These are phyloP conservation scores for Populus tomentosa DNA, from an alignment of 441 rosid species.

Conservation along the genomic window DNA sequence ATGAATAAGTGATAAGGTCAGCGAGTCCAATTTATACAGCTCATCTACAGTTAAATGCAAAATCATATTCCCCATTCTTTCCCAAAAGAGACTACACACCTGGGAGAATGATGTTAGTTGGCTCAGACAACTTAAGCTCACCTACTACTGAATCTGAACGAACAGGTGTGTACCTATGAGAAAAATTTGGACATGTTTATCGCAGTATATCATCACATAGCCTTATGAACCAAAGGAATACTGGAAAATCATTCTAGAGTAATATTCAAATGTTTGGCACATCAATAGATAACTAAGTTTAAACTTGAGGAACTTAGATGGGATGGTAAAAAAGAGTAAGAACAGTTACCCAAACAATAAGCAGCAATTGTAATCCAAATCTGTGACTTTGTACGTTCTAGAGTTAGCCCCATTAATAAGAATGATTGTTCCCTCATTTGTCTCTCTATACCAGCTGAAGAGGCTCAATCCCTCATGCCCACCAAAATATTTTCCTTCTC, in stretches of 20 bases:
- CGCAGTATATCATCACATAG: neutral
- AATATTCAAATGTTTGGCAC: neutral
- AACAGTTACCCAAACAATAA: constrained; percentile 75
- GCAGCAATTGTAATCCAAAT: constrained; percentile 76
- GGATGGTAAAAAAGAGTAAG: constrained; percentile 11
- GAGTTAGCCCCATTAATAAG: constrained; percentile 67
- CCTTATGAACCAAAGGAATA: too few relatives aligned
- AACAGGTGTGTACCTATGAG: constrained; percentile 82
- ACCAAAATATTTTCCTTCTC: constrained; percentile 57
- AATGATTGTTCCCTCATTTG: constrained; percentile 59
- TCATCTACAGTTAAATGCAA: neutral
- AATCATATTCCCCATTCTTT: neutral
- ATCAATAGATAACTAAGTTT: neutral
- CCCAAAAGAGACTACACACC: constrained; percentile 36
- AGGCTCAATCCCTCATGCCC: constrained; percentile 87
- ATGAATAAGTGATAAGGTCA: neutral
- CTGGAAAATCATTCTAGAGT: neutral
- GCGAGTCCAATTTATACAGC: neutral
- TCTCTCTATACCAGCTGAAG: constrained; percentile 93
- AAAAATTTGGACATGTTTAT: constrained; percentile 18
- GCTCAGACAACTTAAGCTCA: constrained; percentile 70
- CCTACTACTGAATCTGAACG: constrained; percentile 94
- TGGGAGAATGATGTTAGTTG: constrained; percentile 75
- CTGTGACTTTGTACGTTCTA: constrained; percentile 72
- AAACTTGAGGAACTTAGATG: neutral